phyloP scores from a whole-genome alignment of 768 basidiomycete species.

The Pisolithus tinctorius region DNA sequence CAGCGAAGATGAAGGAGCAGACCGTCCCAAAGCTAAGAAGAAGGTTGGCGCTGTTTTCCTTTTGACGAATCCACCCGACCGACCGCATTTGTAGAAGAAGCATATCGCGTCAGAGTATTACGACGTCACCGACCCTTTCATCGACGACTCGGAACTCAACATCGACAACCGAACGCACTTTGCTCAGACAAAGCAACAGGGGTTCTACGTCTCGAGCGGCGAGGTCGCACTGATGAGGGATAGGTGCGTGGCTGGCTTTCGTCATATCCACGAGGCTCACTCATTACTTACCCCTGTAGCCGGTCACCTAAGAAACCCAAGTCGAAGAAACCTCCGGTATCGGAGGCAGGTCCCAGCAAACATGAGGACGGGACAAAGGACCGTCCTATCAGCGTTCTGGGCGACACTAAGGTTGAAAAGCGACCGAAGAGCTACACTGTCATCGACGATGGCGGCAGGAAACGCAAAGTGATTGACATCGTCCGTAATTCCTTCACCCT shows the following conservation, averaged over 20 bases:
- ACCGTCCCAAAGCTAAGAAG: slow-evolving; percentile 29
- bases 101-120: slow-evolving; percentile 68
- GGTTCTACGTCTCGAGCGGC: slow-evolving; percentile 88
- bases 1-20: slow-evolving; percentile 44
- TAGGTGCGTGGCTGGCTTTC: slow-evolving; percentile 32
- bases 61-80: neutral
- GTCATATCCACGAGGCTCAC: neutral
- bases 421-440: slow-evolving; percentile 53
- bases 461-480: slow-evolving; percentile 63
- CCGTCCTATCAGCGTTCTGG: slow-evolving; percentile 40
- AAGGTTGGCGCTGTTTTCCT: slow-evolving; percentile 23
- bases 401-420: slow-evolving; percentile 35
- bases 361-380: slow-evolving; percentile 43
- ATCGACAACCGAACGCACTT: slow-evolving; percentile 88
- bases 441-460: slow-evolving; percentile 55
- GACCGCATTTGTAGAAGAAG: slow-evolving; percentile 34
- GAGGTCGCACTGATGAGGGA: slow-evolving; percentile 84
- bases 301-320: slow-evolving; percentile 69
- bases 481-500: slow-evolving; percentile 28
- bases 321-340: slow-evolving; percentile 42
- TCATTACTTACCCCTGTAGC: slow-evolving; percentile 14
- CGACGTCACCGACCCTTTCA: slow-evolving; percentile 88
- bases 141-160: slow-evolving; percentile 93
- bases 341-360: slow-evolving; percentile 19
- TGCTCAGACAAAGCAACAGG: slow-evolving; percentile 86